Conservation (phyloP, 495 filamentous ascomycete genomes). For the Aspergillus diversus region DNA sequence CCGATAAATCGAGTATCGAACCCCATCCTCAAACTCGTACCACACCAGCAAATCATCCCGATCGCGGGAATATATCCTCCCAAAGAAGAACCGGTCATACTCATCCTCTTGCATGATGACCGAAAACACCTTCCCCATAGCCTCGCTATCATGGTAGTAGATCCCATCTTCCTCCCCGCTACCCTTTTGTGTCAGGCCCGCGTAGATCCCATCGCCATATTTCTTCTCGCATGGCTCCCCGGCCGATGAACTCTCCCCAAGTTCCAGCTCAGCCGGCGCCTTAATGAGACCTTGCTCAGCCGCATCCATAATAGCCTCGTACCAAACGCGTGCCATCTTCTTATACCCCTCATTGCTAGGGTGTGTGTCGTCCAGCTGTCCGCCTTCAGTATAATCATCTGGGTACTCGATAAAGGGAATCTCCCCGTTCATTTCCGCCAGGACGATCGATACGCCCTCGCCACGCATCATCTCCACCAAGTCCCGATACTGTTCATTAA, state of each 20-base stretch:
- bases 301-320: neutral
- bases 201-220: neutral
- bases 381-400: neutral
- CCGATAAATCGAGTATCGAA: neutral
- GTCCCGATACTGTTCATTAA: constrained; percentile 42
- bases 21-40: neutral
- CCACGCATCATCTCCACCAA: constrained; percentile 34
- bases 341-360: constrained; percentile 5
- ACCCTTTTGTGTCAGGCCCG: constrained; percentile 4
- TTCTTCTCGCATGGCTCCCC: constrained; percentile 15
- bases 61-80: neutral
- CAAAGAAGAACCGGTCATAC: constrained; percentile 3
- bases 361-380: constrained; percentile 7
- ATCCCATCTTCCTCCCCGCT: constrained; percentile 16
- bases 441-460: constrained; percentile 35
- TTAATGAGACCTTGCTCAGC: neutral
- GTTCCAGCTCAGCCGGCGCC: neutral
- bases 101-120: neutral
- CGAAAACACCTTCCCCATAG: neutral
- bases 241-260: too few species aligned
- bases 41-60: constrained; percentile 1
- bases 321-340: constrained; percentile 10
- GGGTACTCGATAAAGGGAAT: neutral
- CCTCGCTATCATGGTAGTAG: constrained; percentile 11
- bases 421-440: constrained; percentile 51